These are phyloP conservation scores for Didymella sp. DNA, from an alignment of 2,329 filamentous ascomycete genomes.

Conservation along the genomic window DNA sequence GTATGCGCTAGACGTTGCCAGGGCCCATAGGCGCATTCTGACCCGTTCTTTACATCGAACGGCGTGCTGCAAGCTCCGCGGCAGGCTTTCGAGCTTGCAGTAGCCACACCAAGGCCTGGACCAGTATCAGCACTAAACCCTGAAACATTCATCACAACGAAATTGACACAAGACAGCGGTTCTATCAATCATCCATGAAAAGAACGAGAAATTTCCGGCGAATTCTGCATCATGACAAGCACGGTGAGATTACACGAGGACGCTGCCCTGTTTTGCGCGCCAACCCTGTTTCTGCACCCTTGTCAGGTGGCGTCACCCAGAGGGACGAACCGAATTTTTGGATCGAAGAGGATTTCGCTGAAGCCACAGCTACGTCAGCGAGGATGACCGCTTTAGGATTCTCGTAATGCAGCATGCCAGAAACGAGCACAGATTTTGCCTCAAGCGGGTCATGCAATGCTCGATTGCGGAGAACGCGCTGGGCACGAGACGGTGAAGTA, in stretches of 20 bases:
- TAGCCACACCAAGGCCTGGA: slow-evolving; percentile 5
- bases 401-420: slow-evolving; percentile 8
- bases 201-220: neutral
- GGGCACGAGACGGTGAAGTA: neutral
- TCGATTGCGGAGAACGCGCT: slow-evolving; percentile 12
- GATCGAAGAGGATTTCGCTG: slow-evolving; percentile 1
- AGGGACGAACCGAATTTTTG: slow-evolving; percentile 1
- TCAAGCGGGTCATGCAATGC: slow-evolving; percentile 8
- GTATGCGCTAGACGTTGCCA: slow-evolving; percentile 7
- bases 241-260: slow-evolving; percentile 13
- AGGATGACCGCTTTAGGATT: slow-evolving; percentile 5
- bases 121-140: neutral
- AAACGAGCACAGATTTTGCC: slow-evolving; percentile 6
- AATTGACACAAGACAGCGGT: slow-evolving; percentile 1
- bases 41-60: slow-evolving; percentile 4
- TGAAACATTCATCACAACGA: slow-evolving; percentile 1
- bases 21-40: neutral
- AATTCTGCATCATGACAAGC: slow-evolving; percentile 10
- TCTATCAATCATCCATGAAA: neutral
- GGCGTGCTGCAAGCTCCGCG: slow-evolving; percentile 9
- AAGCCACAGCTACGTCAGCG: slow-evolving; percentile 17
- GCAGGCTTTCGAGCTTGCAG: slow-evolving; percentile 4
- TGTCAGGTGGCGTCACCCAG: slow-evolving; percentile 17
- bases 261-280: slow-evolving; percentile 14
- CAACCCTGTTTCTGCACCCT: slow-evolving; percentile 14